Base-by-base conservation (phyloP, 257 asterid species). In the Cinchona pubescens region DNA sequence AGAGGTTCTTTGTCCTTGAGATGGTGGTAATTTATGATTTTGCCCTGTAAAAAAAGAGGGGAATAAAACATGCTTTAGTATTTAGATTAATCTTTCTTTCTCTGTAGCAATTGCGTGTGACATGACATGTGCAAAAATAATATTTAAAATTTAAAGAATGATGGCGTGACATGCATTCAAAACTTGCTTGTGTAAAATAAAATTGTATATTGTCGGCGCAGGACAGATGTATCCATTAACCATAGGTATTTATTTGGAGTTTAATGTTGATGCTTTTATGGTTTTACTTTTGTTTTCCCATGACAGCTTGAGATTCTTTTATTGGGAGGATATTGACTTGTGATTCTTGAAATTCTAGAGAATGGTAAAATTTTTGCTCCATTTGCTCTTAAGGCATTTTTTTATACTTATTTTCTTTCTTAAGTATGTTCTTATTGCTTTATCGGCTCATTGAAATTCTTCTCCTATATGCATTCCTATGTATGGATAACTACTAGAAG, bases 351-450 rank as follows among this genome's bases (percentile, higher is more conserved):
- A 56, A 37, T 27, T 71, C 75, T 34, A 25, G 15, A 27, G 60
- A 71, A 72, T 58, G 58, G 76, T 68, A 58, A 59, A 58, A 71
- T 27, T 55, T 27, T 55, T 37, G 37, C 21, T 21, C 65, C 32
- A 27, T 29, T 38, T 65, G 16, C 34, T 69, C 35, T 29, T 42
- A 11, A 25, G 37, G 30, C 0, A 32, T 23, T n/a, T 37, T 70
- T 70, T 35, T 70, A 42, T 42, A 37, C 16, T 35, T 35, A 53
- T 48, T 11, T 69, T 48, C 29, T 38, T 38, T 1, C 19, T 25
- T 23, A 35, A 42, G 34, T 18, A 4, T 72, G 66, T 38, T n/a
- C 76, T 40, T 3, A 30, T 72, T 40, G 35, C 55, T 67, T 40
- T 58, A 40, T 56, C 58, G 51, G 37, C 19, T 67, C 42, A 12